These are phyloP conservation scores for Hansfordia pulvinata DNA, from an alignment of 2,329 filamentous ascomycete species.

Conservation along the genomic window DNA sequence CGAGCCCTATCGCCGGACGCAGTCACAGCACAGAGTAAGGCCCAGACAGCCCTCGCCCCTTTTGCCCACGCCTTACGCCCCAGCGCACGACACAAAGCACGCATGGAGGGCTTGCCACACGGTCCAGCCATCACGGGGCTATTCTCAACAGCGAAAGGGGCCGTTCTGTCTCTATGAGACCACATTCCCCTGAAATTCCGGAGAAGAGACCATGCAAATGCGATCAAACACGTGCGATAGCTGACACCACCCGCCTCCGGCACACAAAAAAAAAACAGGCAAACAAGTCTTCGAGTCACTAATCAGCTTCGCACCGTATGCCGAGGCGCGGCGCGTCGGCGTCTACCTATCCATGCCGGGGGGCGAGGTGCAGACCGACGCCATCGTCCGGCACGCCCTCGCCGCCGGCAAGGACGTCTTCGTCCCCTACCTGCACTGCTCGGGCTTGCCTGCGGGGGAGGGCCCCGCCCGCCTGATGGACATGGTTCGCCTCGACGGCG, in stretches of 20 bases:
- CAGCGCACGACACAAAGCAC: too few relatives aligned
- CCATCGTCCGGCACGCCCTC: constrained; percentile 72
- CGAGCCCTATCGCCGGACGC: constrained; percentile 46
- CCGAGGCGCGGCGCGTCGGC: constrained; percentile 60
- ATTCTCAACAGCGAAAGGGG: too few relatives aligned
- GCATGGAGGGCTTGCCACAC: too few relatives aligned
- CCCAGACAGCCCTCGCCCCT: constrained; percentile 1
- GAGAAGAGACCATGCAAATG: constrained; percentile 5
- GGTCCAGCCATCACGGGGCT: too few relatives aligned
- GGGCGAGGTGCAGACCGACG: constrained; percentile 73
- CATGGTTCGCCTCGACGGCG: constrained; percentile 68
- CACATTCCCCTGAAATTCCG: too few relatives aligned
- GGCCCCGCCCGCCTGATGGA: constrained; percentile 70
- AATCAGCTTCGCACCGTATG: constrained; percentile 58
- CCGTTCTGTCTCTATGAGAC: too few relatives aligned
- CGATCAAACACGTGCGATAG: constrained; percentile 5
- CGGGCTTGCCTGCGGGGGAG: constrained; percentile 26
- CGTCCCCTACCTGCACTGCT: constrained; percentile 74
- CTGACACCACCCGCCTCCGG: constrained; percentile 3
- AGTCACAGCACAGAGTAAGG: constrained; percentile 57
- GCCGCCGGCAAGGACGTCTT: constrained; percentile 70
- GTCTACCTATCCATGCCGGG: constrained; percentile 89
- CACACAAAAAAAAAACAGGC: constrained; percentile 33
- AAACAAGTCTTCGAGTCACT: constrained; percentile 50
- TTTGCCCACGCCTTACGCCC: too few relatives aligned